Evolutionary conservation across 1,139 yeast species (phyloP), one percentile per base, ranked within the genome.

Genomic region (Yamadazyma sp.): DNA sequence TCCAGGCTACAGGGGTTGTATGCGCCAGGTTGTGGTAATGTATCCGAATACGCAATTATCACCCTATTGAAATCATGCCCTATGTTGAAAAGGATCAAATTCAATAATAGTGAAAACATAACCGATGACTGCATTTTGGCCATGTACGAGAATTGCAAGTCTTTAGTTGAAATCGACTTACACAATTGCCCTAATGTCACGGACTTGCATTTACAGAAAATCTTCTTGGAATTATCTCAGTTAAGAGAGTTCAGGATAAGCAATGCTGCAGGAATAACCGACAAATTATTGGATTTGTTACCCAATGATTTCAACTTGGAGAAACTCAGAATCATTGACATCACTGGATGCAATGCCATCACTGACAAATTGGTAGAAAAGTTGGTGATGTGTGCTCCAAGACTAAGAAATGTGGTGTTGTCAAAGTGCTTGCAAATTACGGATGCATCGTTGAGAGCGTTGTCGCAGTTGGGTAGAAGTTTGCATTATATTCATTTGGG

Each of bases 401-500:
- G 88, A 44, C 68, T 92, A 45, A 75, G 98, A 48, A 89, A 91
- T 55, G 87, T 92, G 32, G 92, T 87, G 10, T 71, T 92, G 44
- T 91, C 96, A 5, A 92, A 92, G 61, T 92, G 98, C 66, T 73
- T 82, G 60, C 84, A 84, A 56, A 80, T 92, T 23, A 88, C 97
- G 1, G 98, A 92, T 67, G 77, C 83, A 1, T 81, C 95, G 2
- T 69, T 92, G 33, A 72, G 82, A 43, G 83, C 89, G 16, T 71
- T 89, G 48, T 73, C 94, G 10, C 75, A 73, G 36, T 69, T 91
- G 43, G 96, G 95, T 6, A 81, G 87, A 55, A 83, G 84, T 53
- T 70, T 92, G 50, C 97, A 91, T 58, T 88, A 89, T 54, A 75
- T 92, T 41, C 98, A 92, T 64, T 75, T 92, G 48, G 98, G 98